Conservation (phyloP, 768 basidiomycete species). For the Collybia nuda region DNA sequence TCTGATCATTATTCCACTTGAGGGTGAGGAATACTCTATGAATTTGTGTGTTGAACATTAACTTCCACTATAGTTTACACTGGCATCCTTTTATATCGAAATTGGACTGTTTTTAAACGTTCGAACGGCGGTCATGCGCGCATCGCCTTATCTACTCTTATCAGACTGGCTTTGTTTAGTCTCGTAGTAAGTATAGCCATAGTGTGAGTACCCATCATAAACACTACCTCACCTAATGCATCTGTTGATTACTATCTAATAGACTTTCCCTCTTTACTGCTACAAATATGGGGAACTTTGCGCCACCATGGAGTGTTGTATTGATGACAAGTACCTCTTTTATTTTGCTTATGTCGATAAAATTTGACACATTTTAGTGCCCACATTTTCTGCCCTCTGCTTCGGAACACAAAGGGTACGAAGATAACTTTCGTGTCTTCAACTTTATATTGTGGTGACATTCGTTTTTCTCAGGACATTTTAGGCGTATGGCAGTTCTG, state of each 20-base stretch:
- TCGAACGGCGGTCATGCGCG: background rate
- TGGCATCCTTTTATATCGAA: background rate
- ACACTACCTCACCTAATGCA: background rate
- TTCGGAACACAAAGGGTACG: conserved; percentile 4
- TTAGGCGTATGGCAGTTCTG: conserved; percentile 1
- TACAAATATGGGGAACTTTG: background rate
- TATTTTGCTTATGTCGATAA: background rate
- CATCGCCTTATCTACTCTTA: background rate
- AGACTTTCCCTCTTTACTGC: background rate
- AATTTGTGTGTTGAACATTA: background rate
- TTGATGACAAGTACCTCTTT: background rate
- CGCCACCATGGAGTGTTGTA: background rate
- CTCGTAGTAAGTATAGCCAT: background rate
- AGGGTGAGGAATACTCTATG: background rate
- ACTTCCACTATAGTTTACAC: background rate
- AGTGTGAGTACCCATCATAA: background rate
- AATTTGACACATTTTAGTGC: background rate
- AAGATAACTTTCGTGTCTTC: background rate
- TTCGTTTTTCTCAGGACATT: background rate
- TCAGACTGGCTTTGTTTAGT: background rate
- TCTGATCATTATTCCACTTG: background rate
- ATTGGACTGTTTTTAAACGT: conserved; percentile 1
- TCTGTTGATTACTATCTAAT: background rate
- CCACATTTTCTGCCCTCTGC: background rate
- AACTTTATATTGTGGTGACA: background rate